These are phyloP conservation scores for Hordeum pubiflorum DNA, from an alignment of 202 grass and related monocot species.

Conservation along the genomic window DNA sequence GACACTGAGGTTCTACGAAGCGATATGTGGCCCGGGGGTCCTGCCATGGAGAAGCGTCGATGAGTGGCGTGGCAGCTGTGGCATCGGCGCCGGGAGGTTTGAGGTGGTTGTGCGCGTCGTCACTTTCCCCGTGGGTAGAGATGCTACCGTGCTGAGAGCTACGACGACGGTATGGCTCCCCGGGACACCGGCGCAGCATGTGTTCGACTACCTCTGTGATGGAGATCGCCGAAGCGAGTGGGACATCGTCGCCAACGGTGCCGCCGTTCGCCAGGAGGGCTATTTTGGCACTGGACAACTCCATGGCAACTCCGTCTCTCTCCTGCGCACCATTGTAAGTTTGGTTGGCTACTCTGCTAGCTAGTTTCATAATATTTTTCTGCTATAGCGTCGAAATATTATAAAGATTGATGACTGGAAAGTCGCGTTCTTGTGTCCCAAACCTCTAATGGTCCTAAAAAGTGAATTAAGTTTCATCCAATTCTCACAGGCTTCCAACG, in stretches of 20 bases:
- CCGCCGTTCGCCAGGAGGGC: slow-evolving; percentile 20
- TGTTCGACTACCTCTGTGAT: slow-evolving; percentile 78
- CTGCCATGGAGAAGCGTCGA: background rate
- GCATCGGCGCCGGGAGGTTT: background rate
- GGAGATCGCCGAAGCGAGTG: slow-evolving; percentile 57
- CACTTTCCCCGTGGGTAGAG: background rate
- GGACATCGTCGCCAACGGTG: slow-evolving; percentile 45
- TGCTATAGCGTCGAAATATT: background rate
- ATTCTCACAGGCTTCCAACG: slow-evolving; percentile 5
- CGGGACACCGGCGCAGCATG: slow-evolving; percentile 22
- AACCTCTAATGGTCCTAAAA: background rate
- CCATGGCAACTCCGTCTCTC: slow-evolving; percentile 38
- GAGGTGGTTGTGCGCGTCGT: background rate
- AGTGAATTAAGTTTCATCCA: background rate
- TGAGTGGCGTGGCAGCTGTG: background rate
- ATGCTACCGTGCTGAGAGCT: slow-evolving; percentile 7
- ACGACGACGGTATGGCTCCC: slow-evolving; percentile 45
- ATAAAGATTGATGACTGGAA: background rate
- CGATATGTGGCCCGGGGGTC: slow-evolving; percentile 18
- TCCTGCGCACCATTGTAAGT: slow-evolving; percentile 44
- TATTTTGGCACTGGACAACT: slow-evolving; percentile 27
- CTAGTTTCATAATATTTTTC: background rate
- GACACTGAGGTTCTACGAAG: slow-evolving; percentile 40
- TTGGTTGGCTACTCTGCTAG: background rate
- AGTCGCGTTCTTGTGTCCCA: background rate